Conservation (phyloP, 345 rosid species). For the Crucihimalaya himalaica region DNA sequence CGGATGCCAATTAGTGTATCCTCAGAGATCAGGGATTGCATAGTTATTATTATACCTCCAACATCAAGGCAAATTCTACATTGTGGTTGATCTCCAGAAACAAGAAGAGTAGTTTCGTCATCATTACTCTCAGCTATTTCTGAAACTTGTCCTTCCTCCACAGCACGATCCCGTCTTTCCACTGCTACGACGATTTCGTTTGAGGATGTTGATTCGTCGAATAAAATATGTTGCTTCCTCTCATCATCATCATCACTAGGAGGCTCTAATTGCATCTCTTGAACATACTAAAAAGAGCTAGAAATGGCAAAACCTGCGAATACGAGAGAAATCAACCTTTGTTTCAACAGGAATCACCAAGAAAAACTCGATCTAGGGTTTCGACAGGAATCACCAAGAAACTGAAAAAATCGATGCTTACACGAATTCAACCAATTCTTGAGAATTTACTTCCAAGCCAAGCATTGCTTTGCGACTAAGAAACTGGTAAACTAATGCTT, state of each 20-base stretch:
- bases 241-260: constrained; percentile 77
- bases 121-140: constrained; percentile 54
- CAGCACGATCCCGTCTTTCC: constrained; percentile 47
- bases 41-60: constrained; percentile 56
- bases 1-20: neutral
- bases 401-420: neutral
- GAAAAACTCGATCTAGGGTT: constrained; percentile 8
- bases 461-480: constrained; percentile 33
- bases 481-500: neutral
- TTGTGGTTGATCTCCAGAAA: constrained; percentile 74
- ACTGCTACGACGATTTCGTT: constrained; percentile 66
- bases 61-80: constrained; percentile 96
- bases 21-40: neutral
- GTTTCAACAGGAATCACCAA: neutral
- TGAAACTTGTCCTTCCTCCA: constrained; percentile 47
- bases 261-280: constrained; percentile 81
- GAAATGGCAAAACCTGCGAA: constrained; percentile 18
- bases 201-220: constrained; percentile 59
- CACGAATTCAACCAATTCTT: constrained; percentile 30
- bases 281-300: constrained; percentile 41
- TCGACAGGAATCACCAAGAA: neutral
- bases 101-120: constrained; percentile 61
- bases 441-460: constrained; percentile 8
- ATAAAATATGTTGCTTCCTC: constrained; percentile 63
- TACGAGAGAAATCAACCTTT: neutral